These are phyloP conservation scores for Mycena haematopus DNA, from an alignment of 768 basidiomycete species.

Conservation along the genomic window DNA sequence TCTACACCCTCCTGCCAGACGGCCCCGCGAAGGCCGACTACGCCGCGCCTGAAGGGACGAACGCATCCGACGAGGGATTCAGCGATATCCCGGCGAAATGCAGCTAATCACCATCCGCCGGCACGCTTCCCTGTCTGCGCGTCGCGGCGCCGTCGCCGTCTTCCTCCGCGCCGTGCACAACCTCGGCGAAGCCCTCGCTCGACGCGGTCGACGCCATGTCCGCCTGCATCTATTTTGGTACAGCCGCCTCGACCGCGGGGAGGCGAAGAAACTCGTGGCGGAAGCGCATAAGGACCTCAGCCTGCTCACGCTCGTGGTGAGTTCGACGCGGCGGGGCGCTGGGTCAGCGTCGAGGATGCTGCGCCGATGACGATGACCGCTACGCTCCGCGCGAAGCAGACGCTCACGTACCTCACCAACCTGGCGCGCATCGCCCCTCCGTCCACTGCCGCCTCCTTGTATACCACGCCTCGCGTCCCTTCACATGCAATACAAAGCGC, in stretches of 20 bases:
- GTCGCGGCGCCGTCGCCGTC: conserved; percentile 15
- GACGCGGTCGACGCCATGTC: conserved; percentile 18
- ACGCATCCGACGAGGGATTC: conserved; percentile 29
- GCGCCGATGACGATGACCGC: conserved; percentile 22
- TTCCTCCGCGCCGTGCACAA: conserved; percentile 16
- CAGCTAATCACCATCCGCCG: conserved; percentile 26
- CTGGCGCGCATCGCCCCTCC: conserved; percentile 27
- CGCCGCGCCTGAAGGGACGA: conserved; percentile 20
- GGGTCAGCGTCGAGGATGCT: conserved; percentile 31
- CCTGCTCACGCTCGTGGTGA: conserved; percentile 27
- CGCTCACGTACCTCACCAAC: conserved; percentile 26
- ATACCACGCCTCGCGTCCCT: too few species aligned
- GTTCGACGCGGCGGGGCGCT: conserved; percentile 17
- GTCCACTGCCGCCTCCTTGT: too few species aligned
- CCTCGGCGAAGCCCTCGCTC: conserved; percentile 22
- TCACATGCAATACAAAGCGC: too few species aligned
- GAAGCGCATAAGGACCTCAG: conserved; percentile 30
- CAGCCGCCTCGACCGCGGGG: conserved; percentile 6
- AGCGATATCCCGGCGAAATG: conserved; percentile 26
- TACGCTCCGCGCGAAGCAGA: conserved; percentile 26
- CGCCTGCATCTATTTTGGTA: conserved; percentile 25
- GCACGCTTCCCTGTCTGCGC: conserved; percentile 9
- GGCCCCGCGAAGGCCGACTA: conserved; percentile 9
- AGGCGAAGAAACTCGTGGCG: conserved; percentile 25
- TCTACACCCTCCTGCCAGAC: conserved; percentile 20